Evolutionary conservation across 345 rosid genomes (phyloP).

Genomic region (Laguncularia racemosa): DNA sequence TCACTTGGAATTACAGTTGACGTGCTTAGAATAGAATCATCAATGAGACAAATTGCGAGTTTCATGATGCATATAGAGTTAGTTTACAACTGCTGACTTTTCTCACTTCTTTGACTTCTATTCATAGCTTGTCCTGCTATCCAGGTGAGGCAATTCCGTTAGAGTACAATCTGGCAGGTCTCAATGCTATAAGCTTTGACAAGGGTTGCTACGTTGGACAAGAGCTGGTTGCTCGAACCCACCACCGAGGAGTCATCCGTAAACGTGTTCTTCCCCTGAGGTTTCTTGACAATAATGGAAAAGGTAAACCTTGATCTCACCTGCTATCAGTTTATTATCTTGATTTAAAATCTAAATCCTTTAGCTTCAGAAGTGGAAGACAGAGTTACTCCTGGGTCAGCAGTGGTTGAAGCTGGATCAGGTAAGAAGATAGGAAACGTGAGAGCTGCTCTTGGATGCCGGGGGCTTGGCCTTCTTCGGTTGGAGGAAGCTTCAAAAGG

Average conservation of each 20-base stretch:
- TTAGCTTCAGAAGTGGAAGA: constrained; percentile 40
- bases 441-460: constrained; percentile 56
- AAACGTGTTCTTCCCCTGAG: constrained; percentile 72
- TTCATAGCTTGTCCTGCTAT: constrained; percentile 3
- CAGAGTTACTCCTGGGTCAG: constrained; percentile 56
- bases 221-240: constrained; percentile 92
- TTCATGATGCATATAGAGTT: background rate
- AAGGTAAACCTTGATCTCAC: constrained; percentile 31
- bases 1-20: too few relatives aligned
- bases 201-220: constrained; percentile 97
- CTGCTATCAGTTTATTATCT: background rate
- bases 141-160: constrained; percentile 91
- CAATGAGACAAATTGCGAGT: too few relatives aligned
- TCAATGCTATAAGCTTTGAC: constrained; percentile 87
- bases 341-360: background rate
- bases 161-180: constrained; percentile 77
- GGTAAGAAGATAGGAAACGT: constrained; percentile 74
- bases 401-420: constrained; percentile 42
- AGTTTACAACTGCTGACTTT: background rate
- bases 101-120: background rate
- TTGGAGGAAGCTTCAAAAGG: constrained; percentile 57
- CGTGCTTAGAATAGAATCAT: too few relatives aligned
- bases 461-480: constrained; percentile 70
- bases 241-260: constrained; percentile 77
- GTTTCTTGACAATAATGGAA: constrained; percentile 44